Percentiles rank a stretch among this genome's conserved stretches.
These are phyloP conservation scores for Rhizopus sp. DNA, from an alignment of 371 early-diverging fungal genomes.

Conservation along the genomic window DNA sequence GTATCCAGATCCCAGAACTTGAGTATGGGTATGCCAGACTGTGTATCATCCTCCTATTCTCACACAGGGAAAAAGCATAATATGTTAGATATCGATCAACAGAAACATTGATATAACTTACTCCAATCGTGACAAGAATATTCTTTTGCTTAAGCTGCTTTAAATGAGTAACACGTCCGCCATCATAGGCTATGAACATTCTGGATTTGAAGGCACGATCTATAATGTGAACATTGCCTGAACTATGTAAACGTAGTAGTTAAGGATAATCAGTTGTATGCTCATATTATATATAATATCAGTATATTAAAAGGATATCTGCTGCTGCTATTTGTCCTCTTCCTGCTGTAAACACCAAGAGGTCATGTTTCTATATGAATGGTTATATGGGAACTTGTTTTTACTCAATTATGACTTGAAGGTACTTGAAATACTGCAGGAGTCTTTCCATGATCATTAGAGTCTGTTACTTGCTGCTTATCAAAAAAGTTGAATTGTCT, in stretches of 20 bases:
- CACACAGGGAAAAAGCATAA: background rate
- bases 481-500: conserved; percentile 87
- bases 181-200: conserved; percentile 71
- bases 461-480: conserved; percentile 64
- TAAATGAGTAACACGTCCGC: conserved; percentile 79
- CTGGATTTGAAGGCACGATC: conserved; percentile 71
- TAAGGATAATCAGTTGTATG: conserved; percentile 20
- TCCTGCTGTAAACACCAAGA: conserved; percentile 56
- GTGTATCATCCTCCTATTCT: conserved; percentile 53
- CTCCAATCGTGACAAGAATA: conserved; percentile 73
- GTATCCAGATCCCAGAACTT: conserved; percentile 86
- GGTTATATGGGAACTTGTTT: no score
- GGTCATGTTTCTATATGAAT: conserved; percentile 41
- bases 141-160: conserved; percentile 75
- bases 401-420: conserved; percentile 7
- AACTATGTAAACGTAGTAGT: conserved; percentile 45
- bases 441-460: conserved; percentile 56
- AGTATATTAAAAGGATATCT: conserved; percentile 49
- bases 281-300: background rate
- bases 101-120: conserved; percentile 30
- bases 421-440: conserved; percentile 69
- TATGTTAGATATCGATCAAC: background rate
- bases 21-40: conserved; percentile 55
- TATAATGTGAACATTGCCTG: conserved; percentile 66
- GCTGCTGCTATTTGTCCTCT: conserved; percentile 59